Evolutionary conservation across 768 basidiomycete genomes (phyloP), one percentile per base, ranked within the genome.

Genomic region (Amanita thiersii): DNA sequence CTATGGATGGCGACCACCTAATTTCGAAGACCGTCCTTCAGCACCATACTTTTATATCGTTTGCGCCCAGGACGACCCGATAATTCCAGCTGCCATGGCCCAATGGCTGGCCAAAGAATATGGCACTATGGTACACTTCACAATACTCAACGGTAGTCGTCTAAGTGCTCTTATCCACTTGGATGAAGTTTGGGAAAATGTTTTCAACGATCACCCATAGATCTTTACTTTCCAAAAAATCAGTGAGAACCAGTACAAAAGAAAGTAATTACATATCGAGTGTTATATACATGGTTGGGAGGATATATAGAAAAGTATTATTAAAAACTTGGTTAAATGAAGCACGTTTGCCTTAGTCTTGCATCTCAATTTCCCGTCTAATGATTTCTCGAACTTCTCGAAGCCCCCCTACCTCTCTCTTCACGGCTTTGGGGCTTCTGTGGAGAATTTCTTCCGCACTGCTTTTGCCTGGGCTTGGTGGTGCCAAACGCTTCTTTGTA

Each of bases 311-410:
- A 47, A 46, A 39, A 43, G 14, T 47, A 28, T 11, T 37, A 34
- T 29, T 25, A 36, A 50, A 45, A 40, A 40, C 40, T 43, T 44
- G 49, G 11, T 37, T 29, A 62, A 46, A 62, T 59, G 50, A 48
- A 64, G 65, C 58, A 64, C 48, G 41, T 28, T 7, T 28, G 18
- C 52, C 49, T 68, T 54, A 75, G 53, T 86, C 84, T 39, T 78
- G 68, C 48, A 80, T 57, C 60, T 88, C 86, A 51, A 89, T 62
- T 63, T 89, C 87, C 48, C 71, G 67, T 51, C 85, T 72, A 54
- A 90, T 85, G 52, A 86, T 80, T 60, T 90, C 87, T 44, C 86
- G 66, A 23, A 89, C 86, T 56, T 85, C 75, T 28, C 87, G 70
- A 50, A 90, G 65, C 0, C 86, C 85, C 23, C 86, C 82, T 4